Percentiles rank a stretch among this genome's conserved stretches.
These are phyloP conservation scores for Nyssa sinensis DNA, from an alignment of 148 eudicot genomes.

Conservation along the genomic window DNA sequence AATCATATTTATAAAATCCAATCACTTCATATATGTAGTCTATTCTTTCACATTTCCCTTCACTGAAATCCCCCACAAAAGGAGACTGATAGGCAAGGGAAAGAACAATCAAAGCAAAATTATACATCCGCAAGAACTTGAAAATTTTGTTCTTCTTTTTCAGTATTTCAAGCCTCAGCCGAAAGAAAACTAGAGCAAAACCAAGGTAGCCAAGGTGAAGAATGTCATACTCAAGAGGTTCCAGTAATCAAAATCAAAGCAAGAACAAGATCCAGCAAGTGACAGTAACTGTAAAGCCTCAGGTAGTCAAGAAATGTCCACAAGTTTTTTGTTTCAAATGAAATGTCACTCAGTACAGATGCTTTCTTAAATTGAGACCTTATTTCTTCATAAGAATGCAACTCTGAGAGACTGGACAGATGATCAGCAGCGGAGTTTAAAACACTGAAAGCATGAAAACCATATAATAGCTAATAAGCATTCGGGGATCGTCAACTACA, in stretches of 20 bases:
- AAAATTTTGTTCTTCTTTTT: slow-evolving; percentile 90
- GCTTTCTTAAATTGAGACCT: slow-evolving; percentile 82
- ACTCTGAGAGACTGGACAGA: slow-evolving; percentile 61
- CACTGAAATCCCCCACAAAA: slow-evolving; percentile 74
- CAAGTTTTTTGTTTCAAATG: slow-evolving; percentile 97
- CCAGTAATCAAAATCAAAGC: slow-evolving; percentile 86
- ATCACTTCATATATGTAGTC: slow-evolving; percentile 87
- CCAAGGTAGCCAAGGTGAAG: slow-evolving; percentile 98
- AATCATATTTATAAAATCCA: slow-evolving; percentile 93
- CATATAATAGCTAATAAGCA: slow-evolving; percentile 75
- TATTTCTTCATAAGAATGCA: slow-evolving; percentile 77
- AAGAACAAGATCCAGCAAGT: slow-evolving; percentile 94
- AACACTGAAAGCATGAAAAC: slow-evolving; percentile 85
- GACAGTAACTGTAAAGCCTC: slow-evolving; percentile 98
- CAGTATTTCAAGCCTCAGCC: slow-evolving; percentile 82
- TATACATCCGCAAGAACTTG: slow-evolving; percentile 89
- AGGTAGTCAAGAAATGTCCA: slow-evolving; percentile 97
- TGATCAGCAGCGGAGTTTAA: slow-evolving; percentile 90
- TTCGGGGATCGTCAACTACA: slow-evolving; percentile 84
- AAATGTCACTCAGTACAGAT: slow-evolving; percentile 95
- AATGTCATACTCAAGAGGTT: slow-evolving; percentile 95
- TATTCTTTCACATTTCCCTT: slow-evolving; percentile 77
- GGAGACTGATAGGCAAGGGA: slow-evolving; percentile 99
- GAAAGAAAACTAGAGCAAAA: slow-evolving; percentile 89
- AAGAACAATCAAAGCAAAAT: slow-evolving; percentile 78